phyloP scores from a whole-genome alignment of 1,284 basidiomycete genomes.

The Papiliotrema laurentii region DNA sequence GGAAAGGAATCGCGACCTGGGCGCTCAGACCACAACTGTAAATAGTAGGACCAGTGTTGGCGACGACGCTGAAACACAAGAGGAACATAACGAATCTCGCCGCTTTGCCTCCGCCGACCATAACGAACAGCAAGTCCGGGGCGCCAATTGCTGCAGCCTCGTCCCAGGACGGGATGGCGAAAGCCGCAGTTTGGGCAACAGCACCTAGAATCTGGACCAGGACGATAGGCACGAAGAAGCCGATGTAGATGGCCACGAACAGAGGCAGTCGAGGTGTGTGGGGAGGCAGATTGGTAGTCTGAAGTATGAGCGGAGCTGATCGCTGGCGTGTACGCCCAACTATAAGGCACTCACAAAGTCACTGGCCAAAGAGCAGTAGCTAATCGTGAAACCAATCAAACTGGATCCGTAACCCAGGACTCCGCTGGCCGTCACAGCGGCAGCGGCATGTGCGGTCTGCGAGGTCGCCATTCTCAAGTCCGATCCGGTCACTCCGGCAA shows the following conservation, averaged over 20 bases:
- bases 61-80: constrained; percentile 59
- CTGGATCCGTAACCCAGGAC: constrained; percentile 40
- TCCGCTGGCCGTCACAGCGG: constrained; percentile 30
- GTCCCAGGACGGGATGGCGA: constrained; percentile 64
- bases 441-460: constrained; percentile 26
- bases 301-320: constrained; percentile 7
- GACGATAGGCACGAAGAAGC: constrained; percentile 65
- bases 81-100: constrained; percentile 78
- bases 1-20: constrained; percentile 67
- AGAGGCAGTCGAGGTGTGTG: constrained; percentile 46
- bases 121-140: constrained; percentile 68
- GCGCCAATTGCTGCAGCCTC: constrained; percentile 58
- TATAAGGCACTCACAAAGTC: constrained; percentile 37
- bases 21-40: constrained; percentile 80
- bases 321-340: too few species aligned
- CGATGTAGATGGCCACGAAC: constrained; percentile 69
- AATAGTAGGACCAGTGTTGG: constrained; percentile 76
- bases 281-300: constrained; percentile 46
- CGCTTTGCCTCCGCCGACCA: constrained; percentile 64
- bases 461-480: constrained; percentile 48
- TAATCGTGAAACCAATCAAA: constrained; percentile 44
- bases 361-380: constrained; percentile 37
- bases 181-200: constrained; percentile 49
- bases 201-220: constrained; percentile 71
- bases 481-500: constrained; percentile 62